Evolutionary conservation across 257 asterid genomes (phyloP).

Genomic region (Solanum chmielewskii): DNA sequence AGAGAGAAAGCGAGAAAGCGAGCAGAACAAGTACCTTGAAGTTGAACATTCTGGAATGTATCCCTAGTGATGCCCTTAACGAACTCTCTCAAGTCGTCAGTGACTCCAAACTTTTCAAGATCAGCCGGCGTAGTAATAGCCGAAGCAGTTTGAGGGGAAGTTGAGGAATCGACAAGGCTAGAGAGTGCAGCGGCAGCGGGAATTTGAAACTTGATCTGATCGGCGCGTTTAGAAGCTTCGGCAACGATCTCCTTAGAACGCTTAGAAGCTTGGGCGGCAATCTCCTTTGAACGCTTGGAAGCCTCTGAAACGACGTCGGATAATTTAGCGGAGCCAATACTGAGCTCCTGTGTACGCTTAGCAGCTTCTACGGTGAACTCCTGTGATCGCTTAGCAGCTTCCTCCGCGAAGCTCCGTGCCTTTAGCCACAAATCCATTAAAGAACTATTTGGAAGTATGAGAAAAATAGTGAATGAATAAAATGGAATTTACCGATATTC

Average conservation of each 20-base stretch:
- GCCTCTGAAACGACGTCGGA: conserved; percentile 64
- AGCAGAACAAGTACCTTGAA: conserved; percentile 36
- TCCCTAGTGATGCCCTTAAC: conserved; percentile 51
- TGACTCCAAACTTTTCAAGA: conserved; percentile 64
- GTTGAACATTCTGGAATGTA: conserved; percentile 77
- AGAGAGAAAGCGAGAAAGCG: not conserved
- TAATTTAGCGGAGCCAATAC: conserved; percentile 44
- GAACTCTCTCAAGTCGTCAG: conserved; percentile 75
- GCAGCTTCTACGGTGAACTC: conserved; percentile 42
- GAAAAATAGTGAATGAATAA: not conserved
- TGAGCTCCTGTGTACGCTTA: conserved; percentile 53
- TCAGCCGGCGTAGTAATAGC: conserved; percentile 14
- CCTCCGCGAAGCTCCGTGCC: conserved; percentile 81
- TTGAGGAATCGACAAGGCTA: conserved; percentile 36
- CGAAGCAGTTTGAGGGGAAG: not conserved
- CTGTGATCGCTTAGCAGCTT: conserved; percentile 75
- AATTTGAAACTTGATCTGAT: conserved; percentile 81
- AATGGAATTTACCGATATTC: not conserved
- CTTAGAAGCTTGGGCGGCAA: conserved; percentile 52
- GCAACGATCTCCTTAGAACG: conserved; percentile 38
- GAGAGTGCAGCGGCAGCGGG: conserved; percentile 45
- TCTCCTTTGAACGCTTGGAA: conserved; percentile 25
- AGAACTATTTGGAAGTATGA: not conserved
- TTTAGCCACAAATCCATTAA: conserved; percentile 78
- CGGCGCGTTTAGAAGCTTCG: conserved; percentile 78